A percentile compares a stretch with the other conserved stretches of the same genome.
These are phyloP conservation scores for Gnetum montanum DNA, from an alignment of 75 land plant species.

Conservation along the genomic window DNA sequence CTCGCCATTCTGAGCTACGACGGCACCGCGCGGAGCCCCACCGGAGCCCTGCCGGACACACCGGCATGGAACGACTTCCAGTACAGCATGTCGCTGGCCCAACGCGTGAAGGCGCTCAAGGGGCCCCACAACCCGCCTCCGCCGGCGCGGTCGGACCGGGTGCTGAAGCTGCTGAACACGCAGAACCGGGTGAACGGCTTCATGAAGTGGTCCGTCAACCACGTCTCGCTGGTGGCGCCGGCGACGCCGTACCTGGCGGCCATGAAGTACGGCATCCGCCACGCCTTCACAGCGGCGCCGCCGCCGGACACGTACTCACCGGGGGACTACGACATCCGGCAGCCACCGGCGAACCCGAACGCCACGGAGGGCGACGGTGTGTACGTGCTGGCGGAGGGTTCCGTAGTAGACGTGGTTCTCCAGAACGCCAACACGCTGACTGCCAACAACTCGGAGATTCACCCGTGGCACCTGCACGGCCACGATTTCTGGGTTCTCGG, in stretches of 20 bases:
- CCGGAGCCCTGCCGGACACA: constrained; percentile 28
- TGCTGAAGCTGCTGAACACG: constrained; percentile 46
- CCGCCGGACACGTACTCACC: constrained; percentile 9
- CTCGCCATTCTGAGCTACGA: constrained; percentile 55
- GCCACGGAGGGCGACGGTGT: constrained; percentile 3
- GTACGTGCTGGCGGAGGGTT: neutral
- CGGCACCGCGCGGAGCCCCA: constrained; percentile 18
- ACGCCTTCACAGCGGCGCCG: neutral
- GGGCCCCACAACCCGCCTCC: constrained; percentile 29
- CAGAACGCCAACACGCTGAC: constrained; percentile 72
- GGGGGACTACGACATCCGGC: neutral
- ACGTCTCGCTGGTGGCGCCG: constrained; percentile 51
- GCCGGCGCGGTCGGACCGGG: constrained; percentile 24
- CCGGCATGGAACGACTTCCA: constrained; percentile 58
- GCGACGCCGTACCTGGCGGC: constrained; percentile 59
- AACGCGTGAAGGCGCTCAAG: constrained; percentile 13
- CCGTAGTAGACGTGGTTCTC: constrained; percentile 39
- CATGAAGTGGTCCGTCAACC: constrained; percentile 48
- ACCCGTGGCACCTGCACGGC: constrained; percentile 94
- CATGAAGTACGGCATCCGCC: constrained; percentile 11
- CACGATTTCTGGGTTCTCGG: constrained; percentile 80
- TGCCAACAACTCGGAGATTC: constrained; percentile 58
- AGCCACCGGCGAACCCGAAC: constrained; percentile 3
- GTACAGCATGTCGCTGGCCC: constrained; percentile 11
- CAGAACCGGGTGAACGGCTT: constrained; percentile 50